A percentile compares a stretch with the other conserved stretches of the same genome.
Evolutionary conservation across 805 yeast genomes (phyloP).

Genomic region (Nakazawaea populi): DNA sequence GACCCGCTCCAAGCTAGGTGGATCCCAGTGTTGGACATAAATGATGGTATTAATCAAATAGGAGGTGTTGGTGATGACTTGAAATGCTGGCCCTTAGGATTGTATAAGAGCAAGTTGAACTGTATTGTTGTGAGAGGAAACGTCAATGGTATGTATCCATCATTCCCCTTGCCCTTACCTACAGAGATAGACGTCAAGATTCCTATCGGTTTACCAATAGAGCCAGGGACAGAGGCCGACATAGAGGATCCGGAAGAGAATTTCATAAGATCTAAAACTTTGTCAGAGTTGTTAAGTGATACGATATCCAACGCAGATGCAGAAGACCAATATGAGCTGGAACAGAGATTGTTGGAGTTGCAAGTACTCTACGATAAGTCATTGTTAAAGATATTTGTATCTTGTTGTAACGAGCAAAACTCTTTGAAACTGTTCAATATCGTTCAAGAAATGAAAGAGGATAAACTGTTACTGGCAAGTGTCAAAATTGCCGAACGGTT

Average conservation of each 20-base stretch:
- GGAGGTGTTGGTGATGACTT: slow-evolving; percentile 50
- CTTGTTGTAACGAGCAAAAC: slow-evolving; percentile 63
- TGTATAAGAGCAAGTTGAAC: slow-evolving; percentile 60
- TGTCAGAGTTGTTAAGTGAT: slow-evolving; percentile 60
- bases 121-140: slow-evolving; percentile 71
- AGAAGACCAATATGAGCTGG: slow-evolving; percentile 27
- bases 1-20: slow-evolving; percentile 70
- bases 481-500: slow-evolving; percentile 75
- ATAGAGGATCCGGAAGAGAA: slow-evolving; percentile 52
- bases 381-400: slow-evolving; percentile 68
- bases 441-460: slow-evolving; percentile 64
- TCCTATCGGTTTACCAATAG: slow-evolving; percentile 41
- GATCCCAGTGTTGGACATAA: slow-evolving; percentile 75
- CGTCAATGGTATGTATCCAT: slow-evolving; percentile 48
- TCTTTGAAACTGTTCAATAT: slow-evolving; percentile 63
- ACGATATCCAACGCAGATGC: slow-evolving; percentile 36
- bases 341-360: slow-evolving; percentile 46
- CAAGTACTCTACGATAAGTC: slow-evolving; percentile 68
- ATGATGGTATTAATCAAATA: slow-evolving; percentile 41
- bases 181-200: slow-evolving; percentile 66
- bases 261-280: slow-evolving; percentile 50
- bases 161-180: slow-evolving; percentile 80
- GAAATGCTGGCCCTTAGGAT: slow-evolving; percentile 84
- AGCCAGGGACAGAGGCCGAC: slow-evolving; percentile 24
- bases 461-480: slow-evolving; percentile 80